phyloP scores from a whole-genome alignment of 2,329 filamentous ascomycete species.

The Pseudogymnoascus sp. region DNA sequence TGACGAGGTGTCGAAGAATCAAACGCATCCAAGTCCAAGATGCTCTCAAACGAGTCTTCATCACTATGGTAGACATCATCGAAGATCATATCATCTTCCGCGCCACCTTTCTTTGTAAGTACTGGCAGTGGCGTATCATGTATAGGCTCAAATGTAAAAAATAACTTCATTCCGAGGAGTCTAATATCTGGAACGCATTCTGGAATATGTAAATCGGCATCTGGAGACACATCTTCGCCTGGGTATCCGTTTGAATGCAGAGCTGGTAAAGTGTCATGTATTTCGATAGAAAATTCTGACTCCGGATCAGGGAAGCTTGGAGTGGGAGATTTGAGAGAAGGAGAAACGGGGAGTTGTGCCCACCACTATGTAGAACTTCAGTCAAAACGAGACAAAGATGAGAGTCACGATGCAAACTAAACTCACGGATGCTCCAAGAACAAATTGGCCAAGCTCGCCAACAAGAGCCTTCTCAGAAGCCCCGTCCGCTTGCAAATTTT shows the following conservation, averaged over 20 bases:
- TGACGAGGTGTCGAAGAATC: not conserved
- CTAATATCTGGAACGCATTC: conserved; percentile 15
- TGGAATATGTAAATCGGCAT: conserved; percentile 18
- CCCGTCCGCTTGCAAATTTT: not conserved
- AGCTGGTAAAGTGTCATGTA: conserved; percentile 16
- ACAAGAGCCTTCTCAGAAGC: not conserved
- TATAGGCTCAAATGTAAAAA: conserved; percentile 18
- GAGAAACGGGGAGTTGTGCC: conserved; percentile 21
- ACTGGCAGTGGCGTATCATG: no score
- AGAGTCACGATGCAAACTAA: not conserved
- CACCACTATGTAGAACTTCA: conserved; percentile 19
- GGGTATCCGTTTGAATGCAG: not conserved
- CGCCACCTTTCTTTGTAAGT: not conserved
- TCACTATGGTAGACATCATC: not conserved
- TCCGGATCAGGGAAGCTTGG: not conserved
- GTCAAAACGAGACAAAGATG: not conserved
- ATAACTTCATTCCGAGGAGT: conserved; percentile 20
- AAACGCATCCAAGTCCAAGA: not conserved
- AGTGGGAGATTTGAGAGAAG: conserved; percentile 14
- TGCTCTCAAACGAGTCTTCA: not conserved
- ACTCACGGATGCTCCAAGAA: not conserved
- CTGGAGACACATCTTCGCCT: not conserved
- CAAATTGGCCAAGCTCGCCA: not conserved
- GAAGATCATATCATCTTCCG: not conserved
- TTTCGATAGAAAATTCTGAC: conserved; percentile 16